Evolutionary conservation across 345 rosid genomes (phyloP).

Genomic region (Clarkia xantiana): DNA sequence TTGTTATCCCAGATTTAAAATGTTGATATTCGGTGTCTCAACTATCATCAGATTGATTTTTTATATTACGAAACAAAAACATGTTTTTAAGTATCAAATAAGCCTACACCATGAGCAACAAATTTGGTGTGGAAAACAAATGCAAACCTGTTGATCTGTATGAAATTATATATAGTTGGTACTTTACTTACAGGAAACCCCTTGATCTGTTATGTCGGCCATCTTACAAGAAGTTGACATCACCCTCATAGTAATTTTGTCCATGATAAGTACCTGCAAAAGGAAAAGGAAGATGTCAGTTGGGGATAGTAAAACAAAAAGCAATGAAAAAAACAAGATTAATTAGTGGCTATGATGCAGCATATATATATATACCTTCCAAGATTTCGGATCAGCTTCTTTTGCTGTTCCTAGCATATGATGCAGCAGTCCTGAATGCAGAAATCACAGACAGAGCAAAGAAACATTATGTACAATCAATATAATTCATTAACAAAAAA

Average conservation of each 20-base stretch:
- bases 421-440: slow-evolving; percentile 42
- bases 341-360: too few relatives aligned
- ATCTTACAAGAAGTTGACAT: slow-evolving; percentile 82
- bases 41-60: too few relatives aligned
- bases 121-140: too few relatives aligned
- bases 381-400: slow-evolving; percentile 51
- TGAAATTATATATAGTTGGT: too few relatives aligned
- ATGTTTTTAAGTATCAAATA: too few relatives aligned
- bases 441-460: too few relatives aligned
- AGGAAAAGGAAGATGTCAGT: too few relatives aligned
- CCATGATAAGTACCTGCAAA: slow-evolving; percentile 93
- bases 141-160: too few relatives aligned
- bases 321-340: neutral
- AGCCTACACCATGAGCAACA: too few relatives aligned
- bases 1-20: too few relatives aligned
- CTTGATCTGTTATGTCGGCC: slow-evolving; percentile 94
- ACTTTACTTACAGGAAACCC: slow-evolving; percentile 64
- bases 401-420: slow-evolving; percentile 83
- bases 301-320: neutral
- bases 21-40: too few relatives aligned
- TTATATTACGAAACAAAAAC: too few relatives aligned
- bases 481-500: neutral
- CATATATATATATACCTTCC: slow-evolving; percentile 52
- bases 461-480: neutral
- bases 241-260: slow-evolving; percentile 76